Evolutionary conservation across 306 rosid species (phyloP), one percentile per base, ranked within the genome.

Genomic region (Corylus heterophylla): DNA sequence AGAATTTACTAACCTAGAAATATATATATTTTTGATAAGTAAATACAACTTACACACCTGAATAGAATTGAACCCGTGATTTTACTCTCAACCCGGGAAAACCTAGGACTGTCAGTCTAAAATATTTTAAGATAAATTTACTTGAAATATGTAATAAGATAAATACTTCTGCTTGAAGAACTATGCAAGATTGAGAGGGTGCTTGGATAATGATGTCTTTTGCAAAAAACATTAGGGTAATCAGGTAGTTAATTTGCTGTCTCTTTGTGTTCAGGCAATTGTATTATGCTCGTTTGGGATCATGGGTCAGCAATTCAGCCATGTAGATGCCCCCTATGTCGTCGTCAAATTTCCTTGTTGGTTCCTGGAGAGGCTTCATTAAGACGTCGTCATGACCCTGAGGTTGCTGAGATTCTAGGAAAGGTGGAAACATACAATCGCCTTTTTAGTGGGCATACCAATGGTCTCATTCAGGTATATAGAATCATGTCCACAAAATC

Each of bases 321-420:
- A 0, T 91, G 98, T 79, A 91, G 80, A 82, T 95, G 98, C 75
- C 98, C 98, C 0, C 86, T 92, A 0, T 95, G 98, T 75, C 98
- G 97, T 8, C 95, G 97, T 8, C 87, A 78, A 17, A 92, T 92
- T 62, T 90, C 90, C 3, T 84, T 95, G 56, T 55, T 94, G 62
- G 90, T 94, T 69, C 98, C 97, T 4, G 69, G 88, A 20, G 83
- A 80, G 74, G 86, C 59, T 27, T 87, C 88, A 29, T 13, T 13
- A 3, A 64, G 82, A 48, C 91, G 78, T 58, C 88, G 69, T 12
- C 51, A 76, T 8, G 77, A 84, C 31, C 91, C 84, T 1, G 84
- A 90, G 83, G 92, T 82, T 29, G 79, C 82, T 9, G 85, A 75
- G 20, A 45, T 88, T 85, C 86, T 91, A 22, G 47, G 72, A 7